Evolutionary conservation across 2,329 filamentous ascomycete species (phyloP), one percentile per base, ranked within the genome.

Genomic region (Epichloe aotearoae): DNA sequence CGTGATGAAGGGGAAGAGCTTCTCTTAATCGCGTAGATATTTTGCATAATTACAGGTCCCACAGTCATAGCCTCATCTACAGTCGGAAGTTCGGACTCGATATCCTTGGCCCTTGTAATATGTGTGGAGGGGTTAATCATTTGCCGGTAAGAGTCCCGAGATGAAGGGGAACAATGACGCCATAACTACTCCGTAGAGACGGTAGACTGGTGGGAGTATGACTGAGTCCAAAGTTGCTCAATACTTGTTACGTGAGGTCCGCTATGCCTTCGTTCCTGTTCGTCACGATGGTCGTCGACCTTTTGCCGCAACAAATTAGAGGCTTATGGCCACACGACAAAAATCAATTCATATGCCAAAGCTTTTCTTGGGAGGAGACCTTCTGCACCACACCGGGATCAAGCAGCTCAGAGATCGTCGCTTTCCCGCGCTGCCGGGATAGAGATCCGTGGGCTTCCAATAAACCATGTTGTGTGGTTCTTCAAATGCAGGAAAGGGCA

Each of bases 41-140:
- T 5, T 6, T 23, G 23, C 23, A 26, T 6, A 46, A 88, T 73
- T n/a, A 83, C 84, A 48, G 73, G 70, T 51, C 68, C 61, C 52
- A 69, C 63, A 23, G 60, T 59, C 33, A 64, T 61, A 10, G 63
- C 58, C 0, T 63, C 64, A 39, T 64, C 59, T 30, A 61, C 63
- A 3, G 61, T 63, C 23, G 62, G 62, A 50, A 62, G 49, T 5
- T 57, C 50, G 59, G 72, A 62, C 67, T 73, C 47, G 65, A 70
- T 54, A 67, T 23, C 6, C 6, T 6, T 26, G 23, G 7, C 71
- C 45, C 65, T 64, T 20, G 75, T 76, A 51, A 84, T 68, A 49
- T 78, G 71, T n/a, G 69, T 65, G 3, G 72, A 69, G 2, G 77
- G 76, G 61, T 80, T 66, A 52, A 81, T 73, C 72, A 82, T 80